Evolutionary conservation across 176 grass and related monocot genomes (phyloP).

Genomic region (Musa schizocarpa): DNA sequence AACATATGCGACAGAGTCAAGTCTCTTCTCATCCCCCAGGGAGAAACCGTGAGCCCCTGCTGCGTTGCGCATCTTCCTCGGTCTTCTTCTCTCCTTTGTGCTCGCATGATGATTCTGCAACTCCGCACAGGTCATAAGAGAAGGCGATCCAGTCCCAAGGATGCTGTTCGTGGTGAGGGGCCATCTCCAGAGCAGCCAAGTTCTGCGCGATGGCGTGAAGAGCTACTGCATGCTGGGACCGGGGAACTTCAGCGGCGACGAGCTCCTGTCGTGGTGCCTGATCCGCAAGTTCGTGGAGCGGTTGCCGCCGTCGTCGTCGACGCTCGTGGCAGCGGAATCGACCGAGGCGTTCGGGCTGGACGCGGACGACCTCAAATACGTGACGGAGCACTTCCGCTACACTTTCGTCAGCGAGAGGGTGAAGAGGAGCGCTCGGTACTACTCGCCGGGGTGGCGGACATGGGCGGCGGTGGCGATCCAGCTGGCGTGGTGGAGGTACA

Average conservation of each 20-base stretch:
- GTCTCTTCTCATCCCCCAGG: constrained; percentile 64
- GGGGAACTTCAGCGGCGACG: constrained; percentile 80
- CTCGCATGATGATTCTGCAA: no score
- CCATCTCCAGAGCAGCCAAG: constrained; percentile 75
- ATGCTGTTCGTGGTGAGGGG: constrained; percentile 91
- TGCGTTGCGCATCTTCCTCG: no score
- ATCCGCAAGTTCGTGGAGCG: constrained; percentile 52
- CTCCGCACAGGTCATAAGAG: constrained; percentile 42
- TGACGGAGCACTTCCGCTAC: constrained; percentile 88
- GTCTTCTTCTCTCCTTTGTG: no score
- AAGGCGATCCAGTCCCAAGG: constrained; percentile 61
- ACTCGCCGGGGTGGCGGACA: constrained; percentile 73
- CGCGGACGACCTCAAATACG: constrained; percentile 76
- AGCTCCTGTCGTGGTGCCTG: constrained; percentile 85
- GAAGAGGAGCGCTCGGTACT: constrained; percentile 64
- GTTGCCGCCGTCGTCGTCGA: constrained; percentile 61
- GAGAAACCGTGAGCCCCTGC: constrained; percentile 44
- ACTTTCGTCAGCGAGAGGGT: constrained; percentile 78
- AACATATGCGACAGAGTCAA: constrained; percentile 86
- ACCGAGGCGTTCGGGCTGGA: constrained; percentile 75
- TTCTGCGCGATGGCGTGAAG: constrained; percentile 47
- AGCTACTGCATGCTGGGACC: constrained; percentile 86
- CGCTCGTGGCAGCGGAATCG: constrained; percentile 52
- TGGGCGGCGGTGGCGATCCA: constrained; percentile 84
- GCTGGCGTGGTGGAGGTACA: constrained; percentile 61